Evolutionary conservation across 345 rosid genomes (phyloP).

Genomic region (Leavenworthia alabamica): DNA sequence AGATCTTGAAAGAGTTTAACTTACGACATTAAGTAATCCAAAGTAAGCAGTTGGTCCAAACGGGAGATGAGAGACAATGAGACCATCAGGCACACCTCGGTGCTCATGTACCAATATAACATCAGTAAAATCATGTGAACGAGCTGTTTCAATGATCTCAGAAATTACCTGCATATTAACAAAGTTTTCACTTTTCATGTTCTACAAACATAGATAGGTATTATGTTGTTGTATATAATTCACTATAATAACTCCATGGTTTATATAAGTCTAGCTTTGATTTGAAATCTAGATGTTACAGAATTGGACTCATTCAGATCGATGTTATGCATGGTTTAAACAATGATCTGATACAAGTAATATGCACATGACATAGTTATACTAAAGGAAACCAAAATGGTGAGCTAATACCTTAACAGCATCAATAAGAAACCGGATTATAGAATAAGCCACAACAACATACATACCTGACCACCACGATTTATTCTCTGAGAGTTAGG

Average conservation of each 20-base stretch:
- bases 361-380: too few relatives aligned
- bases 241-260: too few relatives aligned
- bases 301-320: neutral
- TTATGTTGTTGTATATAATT: too few relatives aligned
- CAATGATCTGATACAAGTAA: neutral
- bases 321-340: neutral
- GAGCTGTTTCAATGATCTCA: constrained; percentile 84
- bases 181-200: neutral
- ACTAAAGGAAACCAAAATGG: too few relatives aligned
- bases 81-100: constrained; percentile 88
- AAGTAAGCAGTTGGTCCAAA: constrained; percentile 96
- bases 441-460: neutral
- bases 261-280: neutral
- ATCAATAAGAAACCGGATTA: neutral
- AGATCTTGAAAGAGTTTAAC: constrained; percentile 33
- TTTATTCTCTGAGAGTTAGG: constrained; percentile 75
- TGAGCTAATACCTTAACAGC: too few relatives aligned
- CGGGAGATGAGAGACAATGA: constrained; percentile 79
- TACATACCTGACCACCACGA: constrained; percentile 77
- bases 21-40: constrained; percentile 77
- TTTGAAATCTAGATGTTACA: neutral
- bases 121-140: constrained; percentile 83
- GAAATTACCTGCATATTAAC: constrained; percentile 60
- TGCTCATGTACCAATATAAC: constrained; percentile 82
- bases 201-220: too few relatives aligned